Conservation (phyloP, 1,139 yeast species). For the Starmera stellimalicola region DNA sequence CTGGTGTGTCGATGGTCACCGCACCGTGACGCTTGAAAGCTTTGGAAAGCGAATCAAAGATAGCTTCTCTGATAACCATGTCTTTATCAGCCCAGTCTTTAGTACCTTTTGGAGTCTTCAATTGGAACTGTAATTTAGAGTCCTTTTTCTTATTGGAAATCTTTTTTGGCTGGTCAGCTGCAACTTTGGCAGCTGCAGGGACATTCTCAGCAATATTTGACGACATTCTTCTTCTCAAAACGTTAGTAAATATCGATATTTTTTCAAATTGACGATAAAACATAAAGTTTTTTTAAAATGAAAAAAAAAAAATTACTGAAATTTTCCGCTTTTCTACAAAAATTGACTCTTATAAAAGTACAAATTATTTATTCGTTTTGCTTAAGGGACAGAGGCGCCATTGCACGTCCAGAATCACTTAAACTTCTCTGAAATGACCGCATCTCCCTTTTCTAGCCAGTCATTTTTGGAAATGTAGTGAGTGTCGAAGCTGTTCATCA, state of each 20-base stretch:
- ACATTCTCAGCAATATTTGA: slow-evolving; percentile 5
- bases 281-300: no score
- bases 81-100: slow-evolving; percentile 98
- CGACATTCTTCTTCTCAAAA: slow-evolving; percentile 8
- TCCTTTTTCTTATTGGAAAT: slow-evolving; percentile 16
- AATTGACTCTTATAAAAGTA: no score
- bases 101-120: slow-evolving; percentile 96
- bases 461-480: slow-evolving; percentile 48
- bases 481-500: slow-evolving; percentile 35
- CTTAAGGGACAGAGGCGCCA: no score
- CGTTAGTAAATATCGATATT: no score
- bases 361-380: no score
- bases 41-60: slow-evolving; percentile 60
- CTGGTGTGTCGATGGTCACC: slow-evolving; percentile 96
- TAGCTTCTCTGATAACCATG: slow-evolving; percentile 87
- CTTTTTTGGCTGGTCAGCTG: slow-evolving; percentile 5
- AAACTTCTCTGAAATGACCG: slow-evolving; percentile 44
- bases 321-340: no score
- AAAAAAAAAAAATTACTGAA: no score
- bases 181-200: slow-evolving; percentile 8
- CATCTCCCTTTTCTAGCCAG: slow-evolving; percentile 53
- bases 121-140: slow-evolving; percentile 45
- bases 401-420: slow-evolving; percentile 11
- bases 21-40: slow-evolving; percentile 95
- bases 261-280: no score